Evolutionary conservation across 2,329 filamentous ascomycete genomes (phyloP).

Genomic region (Myriosclerotinia scirpicola): DNA sequence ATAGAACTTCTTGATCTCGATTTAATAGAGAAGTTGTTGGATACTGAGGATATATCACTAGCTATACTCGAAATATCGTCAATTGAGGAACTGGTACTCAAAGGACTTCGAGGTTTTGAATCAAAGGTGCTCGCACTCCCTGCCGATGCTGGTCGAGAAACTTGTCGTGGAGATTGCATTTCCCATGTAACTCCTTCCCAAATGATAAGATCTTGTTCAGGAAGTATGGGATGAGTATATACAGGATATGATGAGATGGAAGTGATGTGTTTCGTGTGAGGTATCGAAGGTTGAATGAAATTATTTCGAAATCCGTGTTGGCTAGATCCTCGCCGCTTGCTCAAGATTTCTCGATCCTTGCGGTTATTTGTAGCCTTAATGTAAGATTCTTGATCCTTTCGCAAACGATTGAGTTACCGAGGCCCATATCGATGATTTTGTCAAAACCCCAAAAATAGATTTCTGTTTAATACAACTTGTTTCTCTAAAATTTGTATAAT

Average conservation of each 20-base stretch:
- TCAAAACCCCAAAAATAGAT: too few species aligned
- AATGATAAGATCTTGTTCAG: conserved; percentile 11
- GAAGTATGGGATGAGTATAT: conserved; percentile 26
- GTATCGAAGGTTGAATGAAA: not conserved
- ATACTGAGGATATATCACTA: conserved; percentile 31
- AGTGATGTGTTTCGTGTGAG: conserved; percentile 26
- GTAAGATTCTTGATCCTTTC: conserved; percentile 17
- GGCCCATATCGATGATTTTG: too few species aligned
- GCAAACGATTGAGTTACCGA: conserved; percentile 8
- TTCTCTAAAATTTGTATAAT: too few species aligned
- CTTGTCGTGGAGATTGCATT: conserved; percentile 31
- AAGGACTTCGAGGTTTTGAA: conserved; percentile 35
- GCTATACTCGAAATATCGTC: conserved; percentile 32
- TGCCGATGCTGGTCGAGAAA: conserved; percentile 28
- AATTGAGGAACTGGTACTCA: conserved; percentile 35
- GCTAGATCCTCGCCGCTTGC: conserved; percentile 12
- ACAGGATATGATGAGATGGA: conserved; percentile 32
- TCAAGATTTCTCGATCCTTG: conserved; percentile 19
- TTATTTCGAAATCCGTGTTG: conserved; percentile 22
- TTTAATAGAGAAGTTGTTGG: conserved; percentile 13
- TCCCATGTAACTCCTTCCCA: conserved; percentile 23
- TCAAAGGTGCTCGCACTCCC: conserved; percentile 32
- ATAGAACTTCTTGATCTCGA: conserved; percentile 17
- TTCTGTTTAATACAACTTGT: too few species aligned
- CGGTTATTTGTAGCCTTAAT: not conserved